Conservation (phyloP, 805 yeast genomes). For the Metschnikowia similis region DNA sequence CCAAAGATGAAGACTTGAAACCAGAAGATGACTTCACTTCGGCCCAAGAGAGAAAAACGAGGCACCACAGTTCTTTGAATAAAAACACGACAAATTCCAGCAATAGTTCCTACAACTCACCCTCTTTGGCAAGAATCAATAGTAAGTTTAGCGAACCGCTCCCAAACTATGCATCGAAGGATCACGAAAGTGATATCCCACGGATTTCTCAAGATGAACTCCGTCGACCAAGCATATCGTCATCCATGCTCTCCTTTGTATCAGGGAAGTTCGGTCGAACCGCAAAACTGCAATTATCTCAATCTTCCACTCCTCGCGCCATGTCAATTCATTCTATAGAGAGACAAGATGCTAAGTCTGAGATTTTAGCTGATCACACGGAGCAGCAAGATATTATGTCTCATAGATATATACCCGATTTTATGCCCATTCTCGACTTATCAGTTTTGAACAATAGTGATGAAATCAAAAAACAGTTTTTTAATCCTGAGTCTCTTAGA, state of each 20-base stretch:
- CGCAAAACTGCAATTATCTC: constrained; percentile 1
- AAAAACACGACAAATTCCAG: not conserved
- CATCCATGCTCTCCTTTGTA: constrained; percentile 2
- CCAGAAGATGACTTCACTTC: not conserved
- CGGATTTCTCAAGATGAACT: not conserved
- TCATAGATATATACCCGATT: constrained; percentile 2
- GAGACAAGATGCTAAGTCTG: not conserved
- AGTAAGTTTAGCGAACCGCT: not conserved
- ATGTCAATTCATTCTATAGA: not conserved
- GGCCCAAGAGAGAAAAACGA: not conserved
- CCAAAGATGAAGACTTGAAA: not conserved
- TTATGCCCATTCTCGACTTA: constrained; percentile 8
- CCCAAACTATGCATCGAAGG: not conserved
- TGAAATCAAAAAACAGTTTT: constrained; percentile 19
- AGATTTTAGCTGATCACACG: not conserved
- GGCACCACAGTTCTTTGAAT: not conserved
- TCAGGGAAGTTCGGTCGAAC: constrained; percentile 2
- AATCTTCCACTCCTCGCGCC: not conserved
- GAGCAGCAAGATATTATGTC: not conserved
- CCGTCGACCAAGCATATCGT: constrained; percentile 3
- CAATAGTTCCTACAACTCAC: not conserved
- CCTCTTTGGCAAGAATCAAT: not conserved
- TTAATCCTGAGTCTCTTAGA: constrained; percentile 27
- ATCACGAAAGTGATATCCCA: not conserved
- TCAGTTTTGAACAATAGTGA: constrained; percentile 22